Percentiles rank a stretch among this genome's conserved stretches.
Conservation (phyloP, 139 green algal genomes). For the Trebouxia sp. region DNA sequence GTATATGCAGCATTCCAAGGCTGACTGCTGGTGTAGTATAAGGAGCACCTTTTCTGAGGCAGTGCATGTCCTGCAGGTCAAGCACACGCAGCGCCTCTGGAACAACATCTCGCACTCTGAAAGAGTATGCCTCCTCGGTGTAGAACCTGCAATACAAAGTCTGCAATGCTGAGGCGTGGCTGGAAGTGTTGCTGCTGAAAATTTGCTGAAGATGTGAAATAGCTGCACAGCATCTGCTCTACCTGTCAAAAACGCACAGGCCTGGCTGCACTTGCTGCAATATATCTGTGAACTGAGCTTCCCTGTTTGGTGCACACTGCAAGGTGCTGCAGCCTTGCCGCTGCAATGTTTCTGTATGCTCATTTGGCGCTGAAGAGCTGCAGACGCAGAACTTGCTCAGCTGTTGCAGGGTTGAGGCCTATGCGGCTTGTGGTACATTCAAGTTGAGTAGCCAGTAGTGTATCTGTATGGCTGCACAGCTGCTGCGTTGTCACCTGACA, state of each 20-base stretch:
- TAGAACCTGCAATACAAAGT: slow-evolving; percentile 50
- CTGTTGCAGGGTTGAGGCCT: not conserved
- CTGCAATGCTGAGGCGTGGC: too few species aligned
- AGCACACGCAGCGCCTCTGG: slow-evolving; percentile 51
- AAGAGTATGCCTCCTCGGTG: slow-evolving; percentile 61
- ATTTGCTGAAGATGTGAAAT: not conserved
- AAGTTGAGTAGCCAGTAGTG: not conserved
- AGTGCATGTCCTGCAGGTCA: slow-evolving; percentile 71
- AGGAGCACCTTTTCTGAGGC: slow-evolving; percentile 39
- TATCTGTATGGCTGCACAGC: not conserved
- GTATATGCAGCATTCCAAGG: too few species aligned
- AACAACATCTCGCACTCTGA: slow-evolving; percentile 39
- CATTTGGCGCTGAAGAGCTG: slow-evolving; percentile 28
- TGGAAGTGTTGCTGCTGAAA: not conserved
- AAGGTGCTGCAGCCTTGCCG: slow-evolving; percentile 7
- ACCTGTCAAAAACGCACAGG: slow-evolving; percentile 27
- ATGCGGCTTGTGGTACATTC: not conserved
- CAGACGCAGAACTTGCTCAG: not conserved
- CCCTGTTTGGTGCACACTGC: slow-evolving; percentile 15
- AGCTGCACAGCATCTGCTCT: not conserved
- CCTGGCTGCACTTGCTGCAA: slow-evolving; percentile 15
- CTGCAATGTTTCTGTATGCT: not conserved
- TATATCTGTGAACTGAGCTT: not conserved
- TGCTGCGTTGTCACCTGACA: not conserved
- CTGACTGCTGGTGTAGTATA: too few species aligned